Conservation (phyloP, 257 asterid genomes). For the Voacanga thouarsii region DNA sequence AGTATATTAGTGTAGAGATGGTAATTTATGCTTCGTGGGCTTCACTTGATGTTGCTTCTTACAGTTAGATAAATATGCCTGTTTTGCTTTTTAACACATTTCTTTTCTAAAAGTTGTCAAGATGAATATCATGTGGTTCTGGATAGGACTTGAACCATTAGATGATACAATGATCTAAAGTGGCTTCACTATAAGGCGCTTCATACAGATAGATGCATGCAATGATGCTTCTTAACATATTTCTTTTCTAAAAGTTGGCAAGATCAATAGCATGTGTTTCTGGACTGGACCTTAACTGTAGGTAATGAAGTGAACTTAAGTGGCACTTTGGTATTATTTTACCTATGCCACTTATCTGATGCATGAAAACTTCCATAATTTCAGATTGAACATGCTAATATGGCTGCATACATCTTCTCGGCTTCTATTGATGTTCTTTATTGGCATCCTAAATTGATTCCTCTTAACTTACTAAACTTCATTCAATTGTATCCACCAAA, state of each 20-base stretch:
- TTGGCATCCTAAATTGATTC: not conserved
- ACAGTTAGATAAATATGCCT: not conserved
- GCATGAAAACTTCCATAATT: conserved; percentile 3
- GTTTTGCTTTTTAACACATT: not conserved
- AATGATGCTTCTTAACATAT: not conserved
- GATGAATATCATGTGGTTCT: not conserved
- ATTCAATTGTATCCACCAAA: not conserved
- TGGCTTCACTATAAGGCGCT: not conserved
- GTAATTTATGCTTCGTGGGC: not conserved
- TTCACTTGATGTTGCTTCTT: not conserved
- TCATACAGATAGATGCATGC: not conserved
- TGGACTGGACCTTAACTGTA: not conserved
- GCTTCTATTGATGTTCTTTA: not conserved
- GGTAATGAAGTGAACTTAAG: not conserved
- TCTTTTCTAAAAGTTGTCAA: not conserved
- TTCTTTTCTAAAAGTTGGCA: not conserved
- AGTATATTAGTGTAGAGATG: not conserved
- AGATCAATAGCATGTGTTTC: not conserved
- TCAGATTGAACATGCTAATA: not conserved
- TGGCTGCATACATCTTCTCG: not conserved
- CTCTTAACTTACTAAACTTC: not conserved
- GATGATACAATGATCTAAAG: not conserved
- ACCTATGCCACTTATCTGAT: not conserved
- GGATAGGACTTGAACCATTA: not conserved
- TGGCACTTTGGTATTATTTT: not conserved